phyloP scores from a whole-genome alignment of 2,329 filamentous ascomycete genomes.

The Colletotrichum eremochloae region DNA sequence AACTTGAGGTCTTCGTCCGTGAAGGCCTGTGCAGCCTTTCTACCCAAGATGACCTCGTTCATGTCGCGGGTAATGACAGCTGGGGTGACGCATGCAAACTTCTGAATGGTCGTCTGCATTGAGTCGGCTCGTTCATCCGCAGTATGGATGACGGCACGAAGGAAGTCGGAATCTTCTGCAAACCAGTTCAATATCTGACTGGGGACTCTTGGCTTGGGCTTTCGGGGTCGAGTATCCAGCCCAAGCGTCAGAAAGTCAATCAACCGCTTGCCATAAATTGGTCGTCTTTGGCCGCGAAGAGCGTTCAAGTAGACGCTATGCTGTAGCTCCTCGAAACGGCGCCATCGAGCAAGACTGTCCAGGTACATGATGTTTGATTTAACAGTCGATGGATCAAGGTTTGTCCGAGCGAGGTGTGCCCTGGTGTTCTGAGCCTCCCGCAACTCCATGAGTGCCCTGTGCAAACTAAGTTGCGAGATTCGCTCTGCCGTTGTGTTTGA shows the following conservation, averaged over 20 bases:
- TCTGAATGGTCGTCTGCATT: conserved; percentile 82
- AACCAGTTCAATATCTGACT: conserved; percentile 80
- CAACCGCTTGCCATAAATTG: conserved; percentile 85
- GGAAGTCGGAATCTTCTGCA: conserved; percentile 74
- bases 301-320: conserved; percentile 85
- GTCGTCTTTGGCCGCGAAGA: conserved; percentile 82
- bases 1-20: conserved; percentile 69
- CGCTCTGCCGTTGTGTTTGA: conserved; percentile 67
- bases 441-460: conserved; percentile 76
- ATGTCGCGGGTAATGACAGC: conserved; percentile 87
- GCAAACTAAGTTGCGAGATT: conserved; percentile 77
- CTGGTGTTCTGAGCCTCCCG: conserved; percentile 77
- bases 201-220: conserved; percentile 71
- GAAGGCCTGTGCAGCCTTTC: conserved; percentile 69
- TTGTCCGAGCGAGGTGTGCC: conserved; percentile 67
- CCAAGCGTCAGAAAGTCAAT: conserved; percentile 80
- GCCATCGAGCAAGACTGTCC: conserved; percentile 78
- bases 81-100: conserved; percentile 94
- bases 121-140: conserved; percentile 78
- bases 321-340: conserved; percentile 82
- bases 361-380: conserved; percentile 79
- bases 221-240: conserved; percentile 69
- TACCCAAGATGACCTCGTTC: conserved; percentile 75
- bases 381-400: conserved; percentile 75
- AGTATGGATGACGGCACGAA: conserved; percentile 79